phyloP scores from a whole-genome alignment of 1,284 basidiomycete genomes.

The Pulchroboletus neoregius region DNA sequence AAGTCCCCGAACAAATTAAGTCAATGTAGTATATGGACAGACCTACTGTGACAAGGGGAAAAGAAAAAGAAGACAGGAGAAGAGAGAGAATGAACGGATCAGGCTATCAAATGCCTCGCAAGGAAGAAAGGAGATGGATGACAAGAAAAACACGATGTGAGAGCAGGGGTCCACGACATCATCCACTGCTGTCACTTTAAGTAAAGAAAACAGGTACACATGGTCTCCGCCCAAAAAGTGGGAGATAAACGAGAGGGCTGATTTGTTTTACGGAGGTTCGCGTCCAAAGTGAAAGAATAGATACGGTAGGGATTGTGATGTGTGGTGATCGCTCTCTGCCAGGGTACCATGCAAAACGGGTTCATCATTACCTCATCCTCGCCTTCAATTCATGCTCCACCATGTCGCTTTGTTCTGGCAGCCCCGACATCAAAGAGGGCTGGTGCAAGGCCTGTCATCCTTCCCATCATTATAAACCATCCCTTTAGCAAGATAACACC shows the following conservation, averaged over 20 bases:
- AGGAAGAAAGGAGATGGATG: not conserved
- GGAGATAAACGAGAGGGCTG: conserved; percentile 20
- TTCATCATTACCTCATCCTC: conserved; percentile 20
- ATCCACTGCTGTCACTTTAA: too few species aligned
- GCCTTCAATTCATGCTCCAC: conserved; percentile 12
- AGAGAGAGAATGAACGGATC: conserved; percentile 7
- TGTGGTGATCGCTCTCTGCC: conserved; percentile 20
- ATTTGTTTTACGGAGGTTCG: conserved; percentile 20
- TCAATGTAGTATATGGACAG: conserved; percentile 30
- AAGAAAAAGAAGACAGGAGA: not conserved
- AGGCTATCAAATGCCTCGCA: conserved; percentile 10
- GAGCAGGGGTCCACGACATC: conserved; percentile 2
- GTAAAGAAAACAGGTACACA: conserved; percentile 1
- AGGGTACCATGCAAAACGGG: conserved; percentile 22
- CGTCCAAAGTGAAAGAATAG: conserved; percentile 33
- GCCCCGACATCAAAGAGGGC: conserved; percentile 7
- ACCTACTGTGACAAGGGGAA: conserved; percentile 27
- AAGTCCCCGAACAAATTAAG: conserved; percentile 19
- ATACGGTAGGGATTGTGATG: conserved; percentile 32
- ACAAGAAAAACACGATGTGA: conserved; percentile 9
- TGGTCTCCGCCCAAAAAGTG: conserved; percentile 3
- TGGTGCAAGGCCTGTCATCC: conserved; percentile 15
- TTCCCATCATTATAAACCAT: conserved; percentile 21
- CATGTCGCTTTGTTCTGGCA: conserved; percentile 11
- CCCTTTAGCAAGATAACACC: conserved; percentile 29